Conservation (phyloP, 1,284 basidiomycete species). For the Flammula alnicola region DNA sequence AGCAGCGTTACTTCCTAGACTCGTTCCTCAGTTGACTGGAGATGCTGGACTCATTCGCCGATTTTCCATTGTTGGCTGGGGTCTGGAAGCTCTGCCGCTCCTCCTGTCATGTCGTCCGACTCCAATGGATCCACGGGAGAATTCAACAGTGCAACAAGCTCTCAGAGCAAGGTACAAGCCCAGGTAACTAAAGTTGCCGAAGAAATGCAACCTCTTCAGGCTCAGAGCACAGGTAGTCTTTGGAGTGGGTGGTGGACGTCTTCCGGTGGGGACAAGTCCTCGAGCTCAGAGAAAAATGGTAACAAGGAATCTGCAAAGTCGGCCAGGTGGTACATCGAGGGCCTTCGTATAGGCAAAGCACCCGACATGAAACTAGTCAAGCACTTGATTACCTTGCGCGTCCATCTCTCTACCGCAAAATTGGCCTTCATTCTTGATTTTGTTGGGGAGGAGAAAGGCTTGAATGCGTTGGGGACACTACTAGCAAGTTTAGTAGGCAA, state of each 20-base stretch:
- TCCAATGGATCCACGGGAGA: conserved; percentile 44
- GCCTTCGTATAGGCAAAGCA: conserved; percentile 54
- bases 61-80: conserved; percentile 75
- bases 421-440: conserved; percentile 83
- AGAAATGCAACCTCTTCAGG: conserved; percentile 50
- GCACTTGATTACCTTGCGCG: conserved; percentile 83
- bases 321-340: conserved; percentile 65
- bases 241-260: conserved; percentile 78
- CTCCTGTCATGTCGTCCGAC: conserved; percentile 35
- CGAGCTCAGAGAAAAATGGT: conserved; percentile 36
- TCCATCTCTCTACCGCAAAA: conserved; percentile 84
- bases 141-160: conserved; percentile 32
- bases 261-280: conserved; percentile 57
- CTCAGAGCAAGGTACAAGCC: conserved; percentile 8
- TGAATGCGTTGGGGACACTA: conserved; percentile 64
- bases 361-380: conserved; percentile 71
- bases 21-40: conserved; percentile 72
- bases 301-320: conserved; percentile 48
- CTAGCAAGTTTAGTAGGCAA: conserved; percentile 66
- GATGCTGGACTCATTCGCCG: conserved; percentile 71
- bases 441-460: conserved; percentile 64
- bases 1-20: conserved; percentile 56
- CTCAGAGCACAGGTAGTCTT: conserved; percentile 73
- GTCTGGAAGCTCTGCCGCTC: conserved; percentile 41
- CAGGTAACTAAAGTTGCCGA: conserved; percentile 39